Evolutionary conservation across 164 flowering plant species (phyloP).

Genomic region (Platanus orientalis): DNA sequence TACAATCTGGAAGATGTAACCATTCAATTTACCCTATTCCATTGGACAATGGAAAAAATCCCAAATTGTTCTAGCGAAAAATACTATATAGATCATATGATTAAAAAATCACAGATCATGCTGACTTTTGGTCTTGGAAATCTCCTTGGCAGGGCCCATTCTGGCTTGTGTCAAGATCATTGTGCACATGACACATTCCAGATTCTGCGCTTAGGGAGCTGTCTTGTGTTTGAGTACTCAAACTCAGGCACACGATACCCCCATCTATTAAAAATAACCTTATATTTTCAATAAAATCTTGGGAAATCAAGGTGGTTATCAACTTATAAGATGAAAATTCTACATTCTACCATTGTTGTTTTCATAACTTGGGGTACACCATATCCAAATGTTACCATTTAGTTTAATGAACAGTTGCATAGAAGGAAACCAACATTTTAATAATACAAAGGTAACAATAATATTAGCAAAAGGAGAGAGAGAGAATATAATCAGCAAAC

Average conservation of each 20-base stretch:
- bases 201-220: neutral
- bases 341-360: too few species aligned
- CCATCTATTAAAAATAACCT: neutral
- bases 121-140: neutral
- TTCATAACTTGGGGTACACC: neutral
- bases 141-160: too few species aligned
- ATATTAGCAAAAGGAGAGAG: neutral
- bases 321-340: too few species aligned
- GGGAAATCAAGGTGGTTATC: too few species aligned
- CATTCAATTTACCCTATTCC: neutral
- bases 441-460: neutral
- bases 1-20: neutral
- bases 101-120: neutral
- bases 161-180: too few species aligned
- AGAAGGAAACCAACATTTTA: neutral
- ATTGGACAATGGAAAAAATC: too few species aligned
- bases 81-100: too few species aligned
- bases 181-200: too few species aligned
- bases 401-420: neutral
- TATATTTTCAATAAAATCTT: too few species aligned
- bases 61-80: too few species aligned
- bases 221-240: neutral
- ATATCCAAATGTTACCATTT: too few species aligned
- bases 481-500: conserved; percentile 30
- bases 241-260: neutral